Evolutionary conservation across 768 basidiomycete species (phyloP).

Genomic region (Lentinula sp.): DNA sequence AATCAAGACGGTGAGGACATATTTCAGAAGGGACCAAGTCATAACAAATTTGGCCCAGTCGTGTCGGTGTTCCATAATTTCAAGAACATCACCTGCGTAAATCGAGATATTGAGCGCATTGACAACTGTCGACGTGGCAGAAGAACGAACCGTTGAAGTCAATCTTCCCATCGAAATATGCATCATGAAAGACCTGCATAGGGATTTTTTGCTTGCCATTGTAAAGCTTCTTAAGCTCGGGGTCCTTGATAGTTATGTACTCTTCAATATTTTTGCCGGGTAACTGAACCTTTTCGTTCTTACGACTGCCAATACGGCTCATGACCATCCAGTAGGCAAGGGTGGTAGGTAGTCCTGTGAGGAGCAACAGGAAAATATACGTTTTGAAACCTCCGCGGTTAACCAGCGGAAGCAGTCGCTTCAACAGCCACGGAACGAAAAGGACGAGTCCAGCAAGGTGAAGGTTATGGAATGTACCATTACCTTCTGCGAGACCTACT

Average conservation of each 20-base stretch:
- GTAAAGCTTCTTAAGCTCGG: conserved; percentile 74
- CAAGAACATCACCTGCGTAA: conserved; percentile 79
- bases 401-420: conserved; percentile 76
- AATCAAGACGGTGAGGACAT: conserved; percentile 79
- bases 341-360: conserved; percentile 73
- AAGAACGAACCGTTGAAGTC: conserved; percentile 81
- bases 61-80: conserved; percentile 89
- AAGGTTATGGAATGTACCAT: conserved; percentile 74
- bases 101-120: background rate
- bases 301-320: conserved; percentile 64
- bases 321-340: conserved; percentile 87
- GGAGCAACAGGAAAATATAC: conserved; percentile 70
- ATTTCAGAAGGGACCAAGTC: conserved; percentile 89
- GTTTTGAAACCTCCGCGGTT: conserved; percentile 81
- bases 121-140: conserved; percentile 4
- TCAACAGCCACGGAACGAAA: conserved; percentile 78
- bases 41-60: conserved; percentile 94
- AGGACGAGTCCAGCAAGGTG: conserved; percentile 76
- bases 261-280: conserved; percentile 84
- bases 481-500: conserved; percentile 79
- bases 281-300: conserved; percentile 78
- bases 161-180: conserved; percentile 93
- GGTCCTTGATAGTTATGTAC: conserved; percentile 89
- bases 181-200: conserved; percentile 97
- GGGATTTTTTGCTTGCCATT: conserved; percentile 87